Base-by-base conservation (phyloP, 2,329 filamentous ascomycete species). In the Westerdykella aurantiaca region DNA sequence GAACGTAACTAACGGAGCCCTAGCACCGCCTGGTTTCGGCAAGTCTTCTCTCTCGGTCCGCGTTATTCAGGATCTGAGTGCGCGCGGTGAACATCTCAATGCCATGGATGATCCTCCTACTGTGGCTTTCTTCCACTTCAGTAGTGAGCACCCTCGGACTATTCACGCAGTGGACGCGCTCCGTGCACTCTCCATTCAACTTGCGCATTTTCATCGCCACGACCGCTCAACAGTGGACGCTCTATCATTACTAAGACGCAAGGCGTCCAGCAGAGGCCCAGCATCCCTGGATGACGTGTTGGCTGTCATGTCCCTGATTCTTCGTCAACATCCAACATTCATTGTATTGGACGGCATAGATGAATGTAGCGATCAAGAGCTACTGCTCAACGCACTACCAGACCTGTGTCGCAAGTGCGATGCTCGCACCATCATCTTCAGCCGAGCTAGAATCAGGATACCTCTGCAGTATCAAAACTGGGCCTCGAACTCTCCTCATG, bases 291-390 rank as follows among this genome's bases (percentile, higher is more conserved):
- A 64, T 25, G 58, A 64, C 33, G 50, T 56, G 3, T n/a, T 58
- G 3, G 52, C 55, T 12, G 42, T 60, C 7, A 45, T 63, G 16
- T 41, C 53, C 12, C 41, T 64, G 7, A 43, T 64, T 21, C 43
- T 63, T 37, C 52, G 53, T 25, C 61, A 64, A 21, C 59, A 62
- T 22, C 52, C 61, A 9, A 63, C 56, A 4, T 64, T 58, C 25
- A 34, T 64, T 9, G 52, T 60, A 37, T 49, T 64, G 29, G 61
- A 64, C 29, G 61, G 61, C 1, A 37, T 61, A 12, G 59, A 64
- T 31, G 57, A 60, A 37, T 58, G 58, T 39, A 49, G 34, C 34
- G 54, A 63, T 38, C 22, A 41, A 7, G 40, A 52, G 9, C 10
- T 40, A 4, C 50, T 63, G 22, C 51, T 64, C 7, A 42, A 45